Evolutionary conservation across 2,329 filamentous ascomycete species (phyloP), one percentile per base, ranked within the genome.

Genomic region (Fusarium pininemorale): DNA sequence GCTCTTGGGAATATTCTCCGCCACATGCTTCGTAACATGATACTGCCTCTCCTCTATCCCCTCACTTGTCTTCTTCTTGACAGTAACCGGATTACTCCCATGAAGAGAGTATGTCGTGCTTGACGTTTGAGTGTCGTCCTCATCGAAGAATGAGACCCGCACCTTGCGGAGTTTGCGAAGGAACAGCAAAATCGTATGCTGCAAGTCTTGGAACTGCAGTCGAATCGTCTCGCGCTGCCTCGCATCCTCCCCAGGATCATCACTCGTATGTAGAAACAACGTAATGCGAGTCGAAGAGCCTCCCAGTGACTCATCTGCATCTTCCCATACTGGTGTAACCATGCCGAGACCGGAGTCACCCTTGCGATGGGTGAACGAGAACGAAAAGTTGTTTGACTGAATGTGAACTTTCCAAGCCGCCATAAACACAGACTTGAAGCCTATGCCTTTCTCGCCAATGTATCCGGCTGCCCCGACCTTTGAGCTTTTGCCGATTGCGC

Each of bases 361-460:
- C 6, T 73, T 75, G 1, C 73, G 70, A 50, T 85, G 83, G 0
- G 55, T 75, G 70, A 88, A 87, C 13, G 78, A 82, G 76, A 88
- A 89, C 0, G 83, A 83, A 65, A 83, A 86, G 32, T 69, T 24
- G 0, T 84, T 82, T 1, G 86, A 88, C 28, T 83, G 81, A 22
- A 88, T 85, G 44, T 82, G 81, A 9, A 85, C 85, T 35, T 81
- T 82, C 65, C 78, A 82, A 0, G 86, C 84, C 0, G 81, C 85
- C 74, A 82, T 87, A 69, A 88, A 88, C 2, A 86, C 85, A 0
- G 85, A 86, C 67, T 88, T 88, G 78, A 88, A 88, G 0, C 86
- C 86, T 22, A 88, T 86, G 15, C 86, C 86, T 61, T 88, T 87
- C 63, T 85, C 84, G 6, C 86, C 85, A n/a, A 86, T 86, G 45